Percentiles rank a stretch among this genome's conserved stretches.
phyloP scores from a whole-genome alignment of 2,329 filamentous ascomycete species.

The Aspergillus nomiae region DNA sequence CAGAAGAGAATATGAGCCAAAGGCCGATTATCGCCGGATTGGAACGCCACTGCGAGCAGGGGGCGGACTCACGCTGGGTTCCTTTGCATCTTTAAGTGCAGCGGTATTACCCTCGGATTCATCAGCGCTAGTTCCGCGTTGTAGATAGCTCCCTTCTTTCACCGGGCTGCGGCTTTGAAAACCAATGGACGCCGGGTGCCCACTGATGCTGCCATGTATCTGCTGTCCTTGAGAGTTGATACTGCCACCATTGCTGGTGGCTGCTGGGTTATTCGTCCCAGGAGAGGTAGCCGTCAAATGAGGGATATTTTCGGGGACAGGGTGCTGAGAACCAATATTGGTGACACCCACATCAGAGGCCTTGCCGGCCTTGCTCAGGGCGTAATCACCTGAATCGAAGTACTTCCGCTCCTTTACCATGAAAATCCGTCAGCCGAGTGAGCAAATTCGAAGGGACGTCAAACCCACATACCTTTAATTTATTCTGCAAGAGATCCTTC shows the following conservation, averaged over 20 bases:
- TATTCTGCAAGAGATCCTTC: constrained; percentile 95
- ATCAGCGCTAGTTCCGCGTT: constrained; percentile 75
- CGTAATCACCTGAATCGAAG: constrained; percentile 95
- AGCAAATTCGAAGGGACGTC: background rate
- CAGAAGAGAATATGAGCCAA: constrained; percentile 4
- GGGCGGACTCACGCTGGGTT: constrained; percentile 49
- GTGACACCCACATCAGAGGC: constrained; percentile 91
- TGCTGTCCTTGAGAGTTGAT: constrained; percentile 40
- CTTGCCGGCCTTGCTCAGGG: constrained; percentile 96
- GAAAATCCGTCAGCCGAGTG: background rate
- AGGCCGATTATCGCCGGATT: constrained; percentile 58
- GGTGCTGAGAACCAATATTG: constrained; percentile 91
- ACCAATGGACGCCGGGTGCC: constrained; percentile 41
- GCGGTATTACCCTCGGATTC: constrained; percentile 32
- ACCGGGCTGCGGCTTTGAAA: constrained; percentile 73
- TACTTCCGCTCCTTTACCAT: constrained; percentile 83
- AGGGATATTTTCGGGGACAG: constrained; percentile 91
- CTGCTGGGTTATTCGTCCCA: constrained; percentile 37
- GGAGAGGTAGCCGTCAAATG: constrained; percentile 72
- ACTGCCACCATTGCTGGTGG: constrained; percentile 32
- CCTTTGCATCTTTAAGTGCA: constrained; percentile 48
- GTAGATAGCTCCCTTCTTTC: constrained; percentile 86
- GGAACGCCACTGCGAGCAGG: constrained; percentile 59
- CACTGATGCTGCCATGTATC: constrained; percentile 46
- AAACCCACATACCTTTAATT: constrained; percentile 68